Conservation (phyloP, 2,329 filamentous ascomycete genomes). For the Fusarium annulatum region DNA sequence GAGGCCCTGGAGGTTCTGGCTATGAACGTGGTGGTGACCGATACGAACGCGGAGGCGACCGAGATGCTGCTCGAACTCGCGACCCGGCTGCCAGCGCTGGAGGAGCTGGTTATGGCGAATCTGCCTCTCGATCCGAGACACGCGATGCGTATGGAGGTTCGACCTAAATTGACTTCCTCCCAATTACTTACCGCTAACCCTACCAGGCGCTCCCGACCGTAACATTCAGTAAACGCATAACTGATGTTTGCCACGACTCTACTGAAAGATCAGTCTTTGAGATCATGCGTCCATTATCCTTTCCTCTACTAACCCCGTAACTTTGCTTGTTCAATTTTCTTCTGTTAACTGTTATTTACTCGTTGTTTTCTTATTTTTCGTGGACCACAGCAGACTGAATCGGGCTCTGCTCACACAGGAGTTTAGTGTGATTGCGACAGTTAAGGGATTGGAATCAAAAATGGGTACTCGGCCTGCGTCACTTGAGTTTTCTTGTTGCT, state of each 20-base stretch:
- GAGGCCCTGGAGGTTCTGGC: conserved; percentile 54
- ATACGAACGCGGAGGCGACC: conserved; percentile 60
- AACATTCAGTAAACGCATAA: conserved; percentile 39
- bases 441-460: conserved; percentile 51
- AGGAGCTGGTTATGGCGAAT: conserved; percentile 55
- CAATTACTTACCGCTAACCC: conserved; percentile 45
- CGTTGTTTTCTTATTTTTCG: conserved; percentile 43
- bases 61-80: conserved; percentile 54
- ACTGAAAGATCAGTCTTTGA: conserved; percentile 31
- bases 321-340: conserved; percentile 45
- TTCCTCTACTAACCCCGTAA: conserved; percentile 43
- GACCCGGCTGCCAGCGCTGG: conserved; percentile 52
- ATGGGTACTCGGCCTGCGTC: conserved; percentile 51
- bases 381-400: conserved; percentile 47
- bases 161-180: conserved; percentile 38
- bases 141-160: conserved; percentile 59
- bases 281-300: conserved; percentile 43
- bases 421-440: conserved; percentile 53
- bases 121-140: conserved; percentile 55
- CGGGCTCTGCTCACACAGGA: conserved; percentile 50
- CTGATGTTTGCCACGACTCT: conserved; percentile 21
- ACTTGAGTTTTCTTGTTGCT: conserved; percentile 51
- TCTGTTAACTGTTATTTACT: conserved; percentile 41
- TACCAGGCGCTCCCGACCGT: conserved; percentile 47
- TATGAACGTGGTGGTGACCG: conserved; percentile 58